Evolutionary conservation across 1,139 yeast genomes (phyloP).

Genomic region (Kluyveromyces marxianus): DNA sequence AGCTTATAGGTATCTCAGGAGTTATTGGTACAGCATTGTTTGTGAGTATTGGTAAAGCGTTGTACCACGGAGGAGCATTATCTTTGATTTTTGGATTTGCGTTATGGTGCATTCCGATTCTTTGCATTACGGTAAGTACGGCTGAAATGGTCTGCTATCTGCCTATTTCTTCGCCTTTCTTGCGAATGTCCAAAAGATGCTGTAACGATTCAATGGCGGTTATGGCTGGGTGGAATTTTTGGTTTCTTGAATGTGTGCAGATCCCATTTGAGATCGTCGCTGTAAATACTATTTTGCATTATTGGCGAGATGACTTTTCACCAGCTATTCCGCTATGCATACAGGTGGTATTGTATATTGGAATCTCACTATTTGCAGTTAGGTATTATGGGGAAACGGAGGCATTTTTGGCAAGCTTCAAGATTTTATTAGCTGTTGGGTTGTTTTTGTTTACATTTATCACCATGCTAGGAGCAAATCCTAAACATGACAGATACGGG

Average conservation of each 20-base stretch:
- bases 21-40: conserved; percentile 76
- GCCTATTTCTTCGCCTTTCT: conserved; percentile 64
- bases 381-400: conserved; percentile 69
- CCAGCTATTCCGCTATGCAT: conserved; percentile 58
- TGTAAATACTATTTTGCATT: conserved; percentile 69
- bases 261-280: conserved; percentile 80
- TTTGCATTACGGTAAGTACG: conserved; percentile 60
- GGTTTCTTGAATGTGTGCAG: conserved; percentile 66
- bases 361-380: conserved; percentile 67
- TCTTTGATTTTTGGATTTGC: conserved; percentile 61
- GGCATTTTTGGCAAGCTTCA: conserved; percentile 72
- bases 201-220: conserved; percentile 67
- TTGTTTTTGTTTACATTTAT: conserved; percentile 64
- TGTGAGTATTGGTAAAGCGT: conserved; percentile 66
- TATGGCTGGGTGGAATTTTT: conserved; percentile 75
- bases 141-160: conserved; percentile 80
- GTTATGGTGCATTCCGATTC: conserved; percentile 52
- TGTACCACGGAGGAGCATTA: conserved; percentile 70
- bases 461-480: conserved; percentile 84
- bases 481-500: conserved; percentile 56
- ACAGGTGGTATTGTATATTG: conserved; percentile 53
- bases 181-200: conserved; percentile 48
- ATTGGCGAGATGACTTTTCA: conserved; percentile 69
- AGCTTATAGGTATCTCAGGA: conserved; percentile 77
- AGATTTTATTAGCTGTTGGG: conserved; percentile 64